Base-by-base conservation (phyloP, 306 rosid genomes). In the Malus sylvestris region DNA sequence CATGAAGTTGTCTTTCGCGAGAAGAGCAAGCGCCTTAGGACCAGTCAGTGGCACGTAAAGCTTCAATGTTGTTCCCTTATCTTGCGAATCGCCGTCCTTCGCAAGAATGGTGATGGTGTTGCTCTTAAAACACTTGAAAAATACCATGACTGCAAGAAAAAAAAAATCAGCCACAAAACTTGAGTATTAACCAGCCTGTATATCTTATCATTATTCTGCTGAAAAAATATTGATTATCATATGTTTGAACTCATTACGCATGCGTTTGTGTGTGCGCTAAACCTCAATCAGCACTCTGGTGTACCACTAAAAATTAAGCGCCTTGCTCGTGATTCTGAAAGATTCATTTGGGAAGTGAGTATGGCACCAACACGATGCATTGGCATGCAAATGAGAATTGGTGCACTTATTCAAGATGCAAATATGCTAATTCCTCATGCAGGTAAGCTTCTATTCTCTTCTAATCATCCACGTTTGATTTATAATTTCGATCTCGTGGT, bases 391-490 rank as follows among this genome's bases (percentile, higher is more conserved):
- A 78, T 83, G 81, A 90, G 97, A 85, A 80, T 92, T 45, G 96
- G 97, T 58, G 89, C 98, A 62, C 87, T 95, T 38, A 83, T 80
- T 74, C 97, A 95, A 86, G 85, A 90, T 66, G 83, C 96, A 70
- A 89, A 92, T 84, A 90, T 90, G 97, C 89, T 95, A 73, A 51
- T 92, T 79, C 98, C 97, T 65, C 90, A 92, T 76, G 97, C 97
- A 59, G 98, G 98, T 92, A 80, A 75, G 83, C 73, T 82, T 52
- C 60, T 52, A 13, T 77, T 53, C 61, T 16, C 70, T 51, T 75
- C 70, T 33, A 58, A 20, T 82, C 22, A 72, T 72, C 53, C 42
- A 59, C 16, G 67, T 63, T 55, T 75, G 72, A 5, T 27, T 32
- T 38, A 5, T 42, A 25, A 61, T 29, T 40, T 59, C 16, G 4